These are phyloP conservation scores for Penicillium nucicola DNA, from an alignment of 495 filamentous ascomycete species.

Conservation along the genomic window DNA sequence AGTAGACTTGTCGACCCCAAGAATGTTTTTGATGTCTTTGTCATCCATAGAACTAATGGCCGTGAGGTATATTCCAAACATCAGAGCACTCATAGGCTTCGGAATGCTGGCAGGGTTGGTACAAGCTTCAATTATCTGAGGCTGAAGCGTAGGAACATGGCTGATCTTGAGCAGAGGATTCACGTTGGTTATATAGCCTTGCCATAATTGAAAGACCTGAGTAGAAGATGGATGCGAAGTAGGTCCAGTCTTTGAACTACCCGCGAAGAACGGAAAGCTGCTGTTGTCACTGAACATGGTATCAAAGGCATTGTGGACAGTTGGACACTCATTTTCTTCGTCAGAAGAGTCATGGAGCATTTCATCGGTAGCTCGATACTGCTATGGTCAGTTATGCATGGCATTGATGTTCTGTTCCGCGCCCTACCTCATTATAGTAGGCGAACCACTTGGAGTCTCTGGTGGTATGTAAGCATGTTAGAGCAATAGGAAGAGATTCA, in stretches of 20 bases:
- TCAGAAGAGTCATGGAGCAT: constrained; percentile 55
- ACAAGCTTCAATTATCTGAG: constrained; percentile 23
- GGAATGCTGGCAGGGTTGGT: constrained; percentile 29
- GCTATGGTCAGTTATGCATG: neutral
- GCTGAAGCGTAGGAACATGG: constrained; percentile 45
- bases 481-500: no score
- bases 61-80: constrained; percentile 73
- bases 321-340: constrained; percentile 54
- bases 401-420: neutral
- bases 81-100: constrained; percentile 55
- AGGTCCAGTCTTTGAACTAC: constrained; percentile 43
- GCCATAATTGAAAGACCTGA: constrained; percentile 40
- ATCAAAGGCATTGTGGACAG: constrained; percentile 52
- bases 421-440: constrained; percentile 12
- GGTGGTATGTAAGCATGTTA: neutral
- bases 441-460: constrained; percentile 14
- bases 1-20: constrained; percentile 4
- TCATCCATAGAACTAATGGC: constrained; percentile 57
- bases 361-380: constrained; percentile 9
- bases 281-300: constrained; percentile 50
- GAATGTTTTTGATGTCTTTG: constrained; percentile 11
- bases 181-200: constrained; percentile 44
- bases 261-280: constrained; percentile 59
- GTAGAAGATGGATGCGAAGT: constrained; percentile 17
- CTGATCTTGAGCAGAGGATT: constrained; percentile 49